phyloP scores from a whole-genome alignment of 306 rosid species.

The Senna tora region DNA sequence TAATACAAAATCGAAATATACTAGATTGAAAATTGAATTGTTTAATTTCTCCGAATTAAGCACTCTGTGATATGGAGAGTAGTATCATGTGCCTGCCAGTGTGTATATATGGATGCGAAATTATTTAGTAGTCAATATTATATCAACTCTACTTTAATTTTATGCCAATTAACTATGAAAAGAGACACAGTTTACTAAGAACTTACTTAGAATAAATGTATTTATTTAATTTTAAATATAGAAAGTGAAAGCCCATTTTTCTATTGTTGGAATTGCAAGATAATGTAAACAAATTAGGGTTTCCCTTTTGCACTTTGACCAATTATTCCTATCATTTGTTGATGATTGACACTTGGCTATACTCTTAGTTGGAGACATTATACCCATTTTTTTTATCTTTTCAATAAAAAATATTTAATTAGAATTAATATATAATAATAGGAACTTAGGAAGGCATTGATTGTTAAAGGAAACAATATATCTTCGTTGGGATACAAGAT shows the following conservation, averaged over 20 bases:
- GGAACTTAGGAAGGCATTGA: neutral
- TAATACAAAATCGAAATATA: no score
- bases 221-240: neutral
- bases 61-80: no score
- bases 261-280: neutral
- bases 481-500: conserved; percentile 28
- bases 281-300: conserved; percentile 7
- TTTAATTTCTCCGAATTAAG: no score
- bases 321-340: conserved; percentile 29
- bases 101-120: no score
- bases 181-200: neutral
- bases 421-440: no score
- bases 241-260: neutral
- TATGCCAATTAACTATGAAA: no score
- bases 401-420: neutral
- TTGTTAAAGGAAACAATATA: conserved; percentile 36
- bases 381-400: neutral
- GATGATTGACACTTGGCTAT: conserved; percentile 44
- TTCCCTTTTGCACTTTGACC: neutral
- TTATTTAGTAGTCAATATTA: no score
- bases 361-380: conserved; percentile 33
- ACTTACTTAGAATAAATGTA: neutral
- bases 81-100: no score
- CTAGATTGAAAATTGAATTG: neutral
- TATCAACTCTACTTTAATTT: no score